phyloP scores from a whole-genome alignment of 768 basidiomycete species.

The Xerocomus potaroensis region DNA sequence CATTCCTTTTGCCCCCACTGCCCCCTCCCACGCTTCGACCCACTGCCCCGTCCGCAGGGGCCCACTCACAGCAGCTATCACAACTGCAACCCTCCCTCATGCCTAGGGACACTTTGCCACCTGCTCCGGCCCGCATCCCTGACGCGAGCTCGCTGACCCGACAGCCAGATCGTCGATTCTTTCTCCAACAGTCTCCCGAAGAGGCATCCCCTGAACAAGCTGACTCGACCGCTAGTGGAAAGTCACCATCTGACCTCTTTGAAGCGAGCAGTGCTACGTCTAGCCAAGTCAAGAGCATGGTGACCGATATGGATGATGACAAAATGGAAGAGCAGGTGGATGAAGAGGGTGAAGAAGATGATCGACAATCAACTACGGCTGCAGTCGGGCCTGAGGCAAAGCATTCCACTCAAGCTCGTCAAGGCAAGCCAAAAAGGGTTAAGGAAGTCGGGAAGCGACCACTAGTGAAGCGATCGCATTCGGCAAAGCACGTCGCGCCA shows the following conservation, averaged over 20 bases:
- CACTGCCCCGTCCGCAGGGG: not conserved
- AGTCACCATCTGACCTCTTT: conserved; percentile 30
- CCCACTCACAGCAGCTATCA: conserved; percentile 11
- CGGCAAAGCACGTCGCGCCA: conserved; percentile 27
- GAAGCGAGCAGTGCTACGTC: conserved; percentile 36
- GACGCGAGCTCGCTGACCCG: conserved; percentile 30
- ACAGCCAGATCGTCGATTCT: conserved; percentile 39
- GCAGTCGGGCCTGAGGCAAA: conserved; percentile 5
- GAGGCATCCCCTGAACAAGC: conserved; percentile 35
- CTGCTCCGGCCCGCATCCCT: conserved; percentile 7
- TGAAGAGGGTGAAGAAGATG: conserved; percentile 17
- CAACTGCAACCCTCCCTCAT: conserved; percentile 14
- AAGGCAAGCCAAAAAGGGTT: conserved; percentile 27
- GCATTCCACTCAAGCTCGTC: conserved; percentile 15
- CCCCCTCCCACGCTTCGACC: conserved; percentile 22
- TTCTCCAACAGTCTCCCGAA: conserved; percentile 43
- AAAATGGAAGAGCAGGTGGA: conserved; percentile 14
- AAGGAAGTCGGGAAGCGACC: conserved; percentile 32
- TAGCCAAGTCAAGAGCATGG: conserved; percentile 22
- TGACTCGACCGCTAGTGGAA: conserved; percentile 31
- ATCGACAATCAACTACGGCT: conserved; percentile 19
- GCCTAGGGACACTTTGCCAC: conserved; percentile 2
- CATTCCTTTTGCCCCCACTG: conserved; percentile 28
- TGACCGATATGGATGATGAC: conserved; percentile 19
- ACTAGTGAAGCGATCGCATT: conserved; percentile 25